Base-by-base conservation (phyloP, 2,329 filamentous ascomycete species). In the Beauveria scarabaeidicola region DNA sequence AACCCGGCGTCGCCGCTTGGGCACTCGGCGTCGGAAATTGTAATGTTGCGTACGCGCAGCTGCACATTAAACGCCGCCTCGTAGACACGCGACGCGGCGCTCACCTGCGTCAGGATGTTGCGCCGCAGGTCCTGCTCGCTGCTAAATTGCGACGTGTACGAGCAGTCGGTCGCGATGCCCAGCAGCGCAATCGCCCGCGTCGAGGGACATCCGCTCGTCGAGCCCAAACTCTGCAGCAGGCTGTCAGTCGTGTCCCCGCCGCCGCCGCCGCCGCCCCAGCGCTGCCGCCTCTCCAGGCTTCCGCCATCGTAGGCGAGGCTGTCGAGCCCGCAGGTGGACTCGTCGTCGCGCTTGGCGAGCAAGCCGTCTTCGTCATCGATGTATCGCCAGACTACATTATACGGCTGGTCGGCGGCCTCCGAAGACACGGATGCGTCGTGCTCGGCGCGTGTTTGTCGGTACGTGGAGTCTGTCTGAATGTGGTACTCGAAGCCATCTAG, bases 121-220 rank as follows among this genome's bases (percentile, higher is more conserved):
- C 80, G 68, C 53, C 85, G 80, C 4, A 85, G 82, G 17, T 82
- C 77, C 48, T 83, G 77, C 46, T 82, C 80, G 11, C 79, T 81
- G 56, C 81, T 79, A 71, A 96, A 93, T 6, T 79, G 77, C 1
- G 76, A 77, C 5, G 87, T 89, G 68, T 96, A 96, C 6, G 84
- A 87, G 75, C 91, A 97, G 71, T 97, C 91, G 0, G 90, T 91
- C 5, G 90, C 91, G 23, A 96, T 82, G n/a, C 92, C 92, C n/a
- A 97, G 82, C 46, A 96, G 78, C 1, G 92, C 91, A 32, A 96
- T 89, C 70, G 87, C 90, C 62, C 90, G 83, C 5, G 89, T 89
- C 1, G 80, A 84, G 7, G 91, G 91, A 68, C 91, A 97, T 52
- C 92, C 92, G 5, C 74, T 69, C 0, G 87, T 89, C 58, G 81